phyloP scores from a whole-genome alignment of 495 filamentous ascomycete species.

The Penicillium steckii region DNA sequence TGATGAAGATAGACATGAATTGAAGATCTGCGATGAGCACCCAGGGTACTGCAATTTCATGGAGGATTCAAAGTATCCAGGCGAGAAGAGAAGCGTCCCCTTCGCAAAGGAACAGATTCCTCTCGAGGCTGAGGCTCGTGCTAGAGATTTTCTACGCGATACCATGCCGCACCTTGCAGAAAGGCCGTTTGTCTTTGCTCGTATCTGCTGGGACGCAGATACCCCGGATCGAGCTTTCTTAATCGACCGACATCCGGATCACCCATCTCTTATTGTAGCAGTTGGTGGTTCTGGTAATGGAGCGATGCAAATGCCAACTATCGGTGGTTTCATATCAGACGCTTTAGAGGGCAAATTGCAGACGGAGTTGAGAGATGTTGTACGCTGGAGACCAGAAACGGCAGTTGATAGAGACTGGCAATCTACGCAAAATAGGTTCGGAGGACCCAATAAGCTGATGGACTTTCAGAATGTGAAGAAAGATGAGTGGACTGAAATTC shows the following conservation, averaged over 20 bases:
- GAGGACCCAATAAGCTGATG: constrained; percentile 42
- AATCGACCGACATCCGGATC: constrained; percentile 42
- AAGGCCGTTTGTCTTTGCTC: constrained; percentile 45
- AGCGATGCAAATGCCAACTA: constrained; percentile 50
- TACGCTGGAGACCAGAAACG: constrained; percentile 53
- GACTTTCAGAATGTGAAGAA: constrained; percentile 44
- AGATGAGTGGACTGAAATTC: constrained; percentile 33
- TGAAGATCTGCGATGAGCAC: constrained; percentile 59
- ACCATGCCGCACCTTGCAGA: constrained; percentile 52
- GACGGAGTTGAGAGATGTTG: constrained; percentile 34
- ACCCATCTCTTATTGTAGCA: constrained; percentile 43
- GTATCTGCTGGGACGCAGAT: constrained; percentile 57
- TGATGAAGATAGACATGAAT: constrained; percentile 45
- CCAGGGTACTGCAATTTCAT: constrained; percentile 53
- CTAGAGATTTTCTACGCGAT: constrained; percentile 43
- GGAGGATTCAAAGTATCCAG: constrained; percentile 10
- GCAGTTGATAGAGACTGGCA: constrained; percentile 48
- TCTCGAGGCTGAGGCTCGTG: constrained; percentile 38
- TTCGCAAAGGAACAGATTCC: constrained; percentile 52
- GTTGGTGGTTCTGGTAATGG: constrained; percentile 53
- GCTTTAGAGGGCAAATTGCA: constrained; percentile 42
- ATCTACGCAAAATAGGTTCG: constrained; percentile 48
- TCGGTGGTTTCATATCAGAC: constrained; percentile 48
- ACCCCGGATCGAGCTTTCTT: constrained; percentile 51
- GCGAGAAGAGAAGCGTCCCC: constrained; percentile 35